Base-by-base conservation (phyloP, 2,329 filamentous ascomycete species). In the Eutypa lata region DNA sequence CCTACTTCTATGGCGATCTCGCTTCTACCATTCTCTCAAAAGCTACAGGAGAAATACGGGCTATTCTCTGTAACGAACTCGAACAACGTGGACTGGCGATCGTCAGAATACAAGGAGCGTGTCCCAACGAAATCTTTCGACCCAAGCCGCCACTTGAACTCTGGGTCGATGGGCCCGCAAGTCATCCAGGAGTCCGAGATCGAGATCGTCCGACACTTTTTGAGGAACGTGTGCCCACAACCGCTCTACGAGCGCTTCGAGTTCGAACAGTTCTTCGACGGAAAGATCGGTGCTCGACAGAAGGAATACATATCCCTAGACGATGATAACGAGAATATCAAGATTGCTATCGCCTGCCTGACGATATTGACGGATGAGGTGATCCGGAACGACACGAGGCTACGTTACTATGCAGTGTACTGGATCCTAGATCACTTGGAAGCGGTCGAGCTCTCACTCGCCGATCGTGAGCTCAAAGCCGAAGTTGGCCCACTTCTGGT, bases 251-350 rank as follows among this genome's bases (percentile, higher is more conserved):
- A 56, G 4, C 63, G 65, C 6, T 68, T 71, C 26, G 66, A 64
- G 1, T 71, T 72, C 37, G 65, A 71, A 2, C 52, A 64, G 0
- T 72, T 71, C 46, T 68, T 72, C 47, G 52, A 65, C 2, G 47
- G 53, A 10, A 71, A 68, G 50, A 28, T 67, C 6, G 61, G 63
- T 19, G 63, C 62, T 8, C 54, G 55, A 21, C 57, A 62, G 2
- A 67, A 66, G 49, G 61, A 67, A 24, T 65, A 61, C 46, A 70
- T 71, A 38, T 64, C 60, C 44, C 51, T 65, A 13, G 70, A 72
- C 31, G 58, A 60, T 0, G 65, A 70, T 8, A 71, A 71, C 37
- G 61, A 61, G 1, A 53, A 70, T 8, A 61, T 68, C 26, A 65
- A 58, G 16, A 60, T 71, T 14, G 61, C 60, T 3, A 47, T 65